Evolutionary conservation across 2,329 filamentous ascomycete species (phyloP), one percentile per base, ranked within the genome.

Genomic region (Exophiala sp.): DNA sequence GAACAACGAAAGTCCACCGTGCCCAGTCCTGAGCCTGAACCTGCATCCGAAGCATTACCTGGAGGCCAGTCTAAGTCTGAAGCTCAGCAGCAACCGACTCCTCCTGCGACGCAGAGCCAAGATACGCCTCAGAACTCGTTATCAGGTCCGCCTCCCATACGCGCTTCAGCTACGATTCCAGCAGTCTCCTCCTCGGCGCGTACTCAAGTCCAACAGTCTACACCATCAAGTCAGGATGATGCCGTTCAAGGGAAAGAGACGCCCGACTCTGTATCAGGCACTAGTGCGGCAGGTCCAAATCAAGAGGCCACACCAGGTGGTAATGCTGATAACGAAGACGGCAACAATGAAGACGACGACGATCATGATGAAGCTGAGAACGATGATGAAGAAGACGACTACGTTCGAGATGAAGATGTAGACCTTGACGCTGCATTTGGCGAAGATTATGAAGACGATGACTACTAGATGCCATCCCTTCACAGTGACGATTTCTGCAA

Each of bases 361-460:
- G 55, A 54, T 8, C 51, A 52, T 3, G 45, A 52, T n/a, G 50
- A 49, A 12, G 52, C 44, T 32, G 18, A 43, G 10, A 29, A 56
- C 18, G 50, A 54, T 2, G 49, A 52, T 12, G 52, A 46, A 4
- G 52, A 52, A 10, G 58, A 58, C 11, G 52, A 54, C 3, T 40
- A 42, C 3, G 55, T 47, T 18, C 40, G 47, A 5, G 44, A 48
- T 12, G 47, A 40, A 10, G 55, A 56, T 8, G 52, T 40, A 20
- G 59, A 59, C 32, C 35, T 60, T 24, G 59, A 62, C 20, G 57
- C 52, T n/a, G 59, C 57, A 2, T 62, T 62, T 34, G 57, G 55
- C 11, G 59, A 57, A 5, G 45, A 49, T n/a, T 61, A 57, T 46
- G 12, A 40, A 9, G 39, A 33, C 20, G 32, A 47, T 9, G 29